Conservation (phyloP, 2,329 filamentous ascomycete genomes). For the Bipolaris cookei region DNA sequence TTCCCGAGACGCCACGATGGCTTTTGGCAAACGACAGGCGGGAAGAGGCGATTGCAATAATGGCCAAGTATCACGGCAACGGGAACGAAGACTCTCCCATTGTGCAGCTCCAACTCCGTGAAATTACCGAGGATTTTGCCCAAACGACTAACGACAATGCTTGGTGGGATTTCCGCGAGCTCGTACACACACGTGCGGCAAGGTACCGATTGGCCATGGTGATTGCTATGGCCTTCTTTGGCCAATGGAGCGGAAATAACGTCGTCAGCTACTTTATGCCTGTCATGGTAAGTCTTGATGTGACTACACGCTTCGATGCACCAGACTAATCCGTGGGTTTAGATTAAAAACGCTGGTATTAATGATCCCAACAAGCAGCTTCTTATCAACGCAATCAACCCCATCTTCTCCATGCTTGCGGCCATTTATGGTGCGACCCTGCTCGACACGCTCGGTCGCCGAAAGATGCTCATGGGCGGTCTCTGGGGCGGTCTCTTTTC, state of each 20-base stretch:
- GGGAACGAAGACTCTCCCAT: slow-evolving; percentile 47
- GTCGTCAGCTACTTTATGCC: slow-evolving; percentile 45
- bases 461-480: slow-evolving; percentile 48
- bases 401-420: slow-evolving; percentile 48
- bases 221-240: slow-evolving; percentile 52
- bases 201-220: slow-evolving; percentile 49
- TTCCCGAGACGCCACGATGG: slow-evolving; percentile 19
- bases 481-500: slow-evolving; percentile 43
- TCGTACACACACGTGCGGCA: slow-evolving; percentile 40
- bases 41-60: slow-evolving; percentile 63
- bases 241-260: slow-evolving; percentile 52
- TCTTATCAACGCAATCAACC: slow-evolving; percentile 52
- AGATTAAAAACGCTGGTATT: slow-evolving; percentile 50
- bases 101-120: slow-evolving; percentile 47
- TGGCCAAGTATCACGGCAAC: slow-evolving; percentile 65
- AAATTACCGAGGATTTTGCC: slow-evolving; percentile 45
- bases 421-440: slow-evolving; percentile 50
- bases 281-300: slow-evolving; percentile 8
- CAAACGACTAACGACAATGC: slow-evolving; percentile 39
- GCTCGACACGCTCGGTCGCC: slow-evolving; percentile 41
- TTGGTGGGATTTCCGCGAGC: slow-evolving; percentile 47
- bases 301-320: neutral
- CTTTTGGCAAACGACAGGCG: slow-evolving; percentile 61
- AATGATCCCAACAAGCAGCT: slow-evolving; percentile 46
- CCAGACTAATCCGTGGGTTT: slow-evolving; percentile 23